Percentiles rank a stretch among this genome's conserved stretches.
phyloP scores from a whole-genome alignment of 169 alveolate genomes.

The Cryptosporidium meleagridis region DNA sequence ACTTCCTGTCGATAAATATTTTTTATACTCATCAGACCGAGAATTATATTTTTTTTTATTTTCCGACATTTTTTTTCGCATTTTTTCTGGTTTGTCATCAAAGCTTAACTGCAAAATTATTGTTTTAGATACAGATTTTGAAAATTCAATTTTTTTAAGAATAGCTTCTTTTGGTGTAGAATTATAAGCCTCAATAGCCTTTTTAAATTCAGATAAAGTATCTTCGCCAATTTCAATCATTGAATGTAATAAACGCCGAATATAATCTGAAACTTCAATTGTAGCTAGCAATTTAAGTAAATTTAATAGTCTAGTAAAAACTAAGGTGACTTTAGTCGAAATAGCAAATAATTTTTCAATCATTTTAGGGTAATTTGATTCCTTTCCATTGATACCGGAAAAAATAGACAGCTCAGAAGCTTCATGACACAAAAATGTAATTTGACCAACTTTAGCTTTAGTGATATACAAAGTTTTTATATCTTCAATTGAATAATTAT shows the following conservation, averaged over 20 bases:
- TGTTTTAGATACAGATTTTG: not conserved
- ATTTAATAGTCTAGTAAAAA: not conserved
- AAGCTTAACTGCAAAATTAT: not conserved
- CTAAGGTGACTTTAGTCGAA: not conserved
- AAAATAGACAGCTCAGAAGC: not conserved
- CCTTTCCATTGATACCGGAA: not conserved
- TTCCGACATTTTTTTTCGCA: not conserved
- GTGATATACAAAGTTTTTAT: not conserved
- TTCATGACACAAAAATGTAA: not conserved
- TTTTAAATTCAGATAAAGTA: not conserved
- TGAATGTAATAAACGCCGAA: not conserved
- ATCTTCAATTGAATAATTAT: not conserved
- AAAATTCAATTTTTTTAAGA: not conserved
- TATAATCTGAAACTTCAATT: not conserved
- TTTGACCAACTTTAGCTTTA: not conserved
- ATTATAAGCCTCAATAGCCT: not conserved
- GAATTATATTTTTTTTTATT: not conserved
- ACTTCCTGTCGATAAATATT: not conserved
- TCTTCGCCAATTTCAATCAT: not conserved
- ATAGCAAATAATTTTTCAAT: not conserved
- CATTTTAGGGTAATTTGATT: not conserved
- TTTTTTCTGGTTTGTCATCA: not conserved
- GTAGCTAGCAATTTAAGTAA: not conserved
- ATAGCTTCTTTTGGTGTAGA: not conserved
- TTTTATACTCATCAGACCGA: not conserved